Base-by-base conservation (phyloP, 805 yeast species). In the Starmerella asiatica region DNA sequence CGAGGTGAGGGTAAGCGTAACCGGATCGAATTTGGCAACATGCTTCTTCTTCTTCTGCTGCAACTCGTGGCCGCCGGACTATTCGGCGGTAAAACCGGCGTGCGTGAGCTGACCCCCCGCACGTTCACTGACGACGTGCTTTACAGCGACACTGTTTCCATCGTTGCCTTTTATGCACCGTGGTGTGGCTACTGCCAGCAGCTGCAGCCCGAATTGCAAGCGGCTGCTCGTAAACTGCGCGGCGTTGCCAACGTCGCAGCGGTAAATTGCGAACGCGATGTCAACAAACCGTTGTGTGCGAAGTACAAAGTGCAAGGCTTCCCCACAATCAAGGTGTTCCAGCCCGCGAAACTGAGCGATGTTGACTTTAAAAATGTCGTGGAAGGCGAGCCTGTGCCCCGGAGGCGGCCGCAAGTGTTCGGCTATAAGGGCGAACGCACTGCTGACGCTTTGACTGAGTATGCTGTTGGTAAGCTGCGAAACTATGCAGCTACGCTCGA, bases 111-210 rank as follows among this genome's bases (percentile, higher is more conserved):
- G 21, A 46, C 30, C 6, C 47, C 51, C 28, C 32, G 35, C 8
- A 76, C 65, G 38, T 85, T 85, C 54, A 74, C 77, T 45, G 69
- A 71, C 40, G 79, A 76, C 36, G 73, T 86, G 3, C 65, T 74
- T 32, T 58, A 65, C 18, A 67, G 93, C 2, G 84, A 84, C 55
- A 79, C 83, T 52, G 79, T 93, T 2, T 61, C 94, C 1, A 51
- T 86, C 42, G 94, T 88, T 41, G 81, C 83, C 67, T 88, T 86
- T 65, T 86, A 82, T 57, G 96, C 97, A 36, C 93, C 96, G 58
- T 88, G 97, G 96, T 86, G 96, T 69, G 95, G 95, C 15, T 91
- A 86, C 65, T 86, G 96, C 70, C 84, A 86, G 68, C 69, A 74
- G 42, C 63, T 88, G 37, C 71, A 75, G 43, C 76, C 79, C 3